Evolutionary conservation across 768 basidiomycete species (phyloP), one percentile per base, ranked within the genome.

Genomic region (Pisolithus orientalis): DNA sequence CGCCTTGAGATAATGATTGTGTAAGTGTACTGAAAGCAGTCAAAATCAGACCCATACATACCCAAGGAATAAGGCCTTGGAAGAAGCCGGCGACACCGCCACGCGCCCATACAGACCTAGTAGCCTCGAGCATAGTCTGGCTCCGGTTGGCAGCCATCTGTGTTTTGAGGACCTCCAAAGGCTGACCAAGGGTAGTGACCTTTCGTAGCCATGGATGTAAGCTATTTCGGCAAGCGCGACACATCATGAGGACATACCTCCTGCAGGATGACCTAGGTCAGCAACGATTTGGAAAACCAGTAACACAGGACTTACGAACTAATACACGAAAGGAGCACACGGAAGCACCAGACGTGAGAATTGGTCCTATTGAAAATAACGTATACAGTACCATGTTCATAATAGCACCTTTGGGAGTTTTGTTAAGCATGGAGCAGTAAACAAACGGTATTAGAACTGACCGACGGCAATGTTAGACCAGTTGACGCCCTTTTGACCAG

Each of bases 31-130:
- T 4, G 6, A 16, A 38, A 37, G 43, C 24, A 1, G 45, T 21
- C 17, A 46, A 45, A 21, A 21, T 21, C 21, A 21, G 39, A 32
- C 49, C 44, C 16, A 31, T 43, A 62, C 84, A 55, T 62, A 93
- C 94, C 95, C 96, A 99, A 64, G 96, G 96, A 65, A 98, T 98
- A 55, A 99, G 82, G 59, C 96, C 96, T 71, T 99, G 96, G 74
- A 90, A 99, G 75, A 95, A 93, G 25, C 96, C 96, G 44, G 72
- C 67, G 51, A 86, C 72, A 56, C 96, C 93, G 59, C 96, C 96
- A 56, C 96, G 86, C 61, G 83, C 77, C 92, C 93, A 95, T 53
- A 98, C 91, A 5, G 85, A 83, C 57, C 79, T 76, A 59, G 88
- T 76, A 16, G 96, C 94, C 65, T 91, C 83, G 54, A 77, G 60